Base-by-base conservation (phyloP, 768 basidiomycete genomes). In the Astraeus odoratus region DNA sequence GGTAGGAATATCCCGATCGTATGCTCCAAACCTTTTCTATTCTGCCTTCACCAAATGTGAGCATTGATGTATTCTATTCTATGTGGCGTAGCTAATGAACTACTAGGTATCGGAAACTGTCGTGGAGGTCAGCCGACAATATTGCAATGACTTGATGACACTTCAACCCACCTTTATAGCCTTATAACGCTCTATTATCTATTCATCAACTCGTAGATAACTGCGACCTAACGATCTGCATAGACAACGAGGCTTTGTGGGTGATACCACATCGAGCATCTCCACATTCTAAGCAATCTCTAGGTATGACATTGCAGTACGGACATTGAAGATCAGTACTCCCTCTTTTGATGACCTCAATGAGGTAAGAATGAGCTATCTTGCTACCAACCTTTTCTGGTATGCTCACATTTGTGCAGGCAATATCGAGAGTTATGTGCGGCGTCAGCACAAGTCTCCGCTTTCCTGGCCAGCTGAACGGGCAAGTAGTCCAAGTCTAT, bases 391-490 rank as follows among this genome's bases (percentile, higher is more conserved):
- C 36, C 44, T 35, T 5, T 15, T 42, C 10, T 7, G 16, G n/a
- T 44, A 4, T 5, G n/a, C 13, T 25, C 37, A 8, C 43, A 19
- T 31, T 19, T 29, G 34, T 42, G 3, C 47, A 82, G 78, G 67
- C 95, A 29, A 80, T 96, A 40, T 75, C 92, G 1, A 83, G 81
- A 59, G 91, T 95, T 29, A 95, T 98, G 90, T 86, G 87, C 50
- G 95, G 95, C 38, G 83, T 94, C 39, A 93, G 87, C 58, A 95
- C 92, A 2, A 87, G 87, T 55, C 69, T 94, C 47, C 83, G 91
- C 31, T 92, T 94, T 73, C 89, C 92, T n/a, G 91, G 91, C 24
- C 91, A 93, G 62, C 69, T 94, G 45, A 94, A 94, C 57, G 89
- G 88, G 86, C 85, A 47, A 9, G 77, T 59, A 16, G 41, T 5